Evolutionary conservation across 1,284 basidiomycete species (phyloP), one percentile per base, ranked within the genome.

Genomic region (Thecaphora frezii): DNA sequence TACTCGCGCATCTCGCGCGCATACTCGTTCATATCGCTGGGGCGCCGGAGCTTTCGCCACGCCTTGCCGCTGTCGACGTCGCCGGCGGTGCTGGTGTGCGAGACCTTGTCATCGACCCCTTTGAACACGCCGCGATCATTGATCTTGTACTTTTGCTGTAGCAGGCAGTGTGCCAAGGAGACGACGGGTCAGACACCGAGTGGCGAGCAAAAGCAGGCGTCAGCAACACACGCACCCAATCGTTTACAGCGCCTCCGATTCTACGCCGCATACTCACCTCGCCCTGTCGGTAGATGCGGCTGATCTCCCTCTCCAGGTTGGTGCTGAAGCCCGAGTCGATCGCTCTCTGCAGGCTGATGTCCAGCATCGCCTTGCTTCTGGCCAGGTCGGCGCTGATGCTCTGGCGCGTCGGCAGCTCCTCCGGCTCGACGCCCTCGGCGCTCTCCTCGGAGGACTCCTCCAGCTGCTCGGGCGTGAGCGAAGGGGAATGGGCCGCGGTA

Each of bases 1-100:
- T 89, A 87, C 69, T 90, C 89, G 68, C 85, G 86, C 66, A 96
- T 89, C 77, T 93, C 89, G 67, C 89, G 88, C 24, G 90, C 86
- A 76, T 94, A 92, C 79, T 96, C 90, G 79, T 96, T 93, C 88
- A 97, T 93, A 76, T 97, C 92, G 9, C 91, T 93, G 4, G 93
- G 91, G 24, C 92, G 82, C 54, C 90, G 85, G 40, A 97, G 86
- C 26, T 87, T 84, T 72, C 87, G 85, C 93, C 94, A 97, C 1
- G 93, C 92, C 73, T 86, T 88, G 8, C 89, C 89, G 36, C 82
- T 81, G 70, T 91, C 87, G 24, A 92, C 82, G 77, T 93, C 91
- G 18, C 91, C 90, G 39, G 88, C 87, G 26, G 83, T 81, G 45
- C 82, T 81, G 71, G 86, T 82, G 77, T 90, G 89, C 3, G 86